phyloP scores from a whole-genome alignment of 768 basidiomycete species.

The Boletus huronensis region DNA sequence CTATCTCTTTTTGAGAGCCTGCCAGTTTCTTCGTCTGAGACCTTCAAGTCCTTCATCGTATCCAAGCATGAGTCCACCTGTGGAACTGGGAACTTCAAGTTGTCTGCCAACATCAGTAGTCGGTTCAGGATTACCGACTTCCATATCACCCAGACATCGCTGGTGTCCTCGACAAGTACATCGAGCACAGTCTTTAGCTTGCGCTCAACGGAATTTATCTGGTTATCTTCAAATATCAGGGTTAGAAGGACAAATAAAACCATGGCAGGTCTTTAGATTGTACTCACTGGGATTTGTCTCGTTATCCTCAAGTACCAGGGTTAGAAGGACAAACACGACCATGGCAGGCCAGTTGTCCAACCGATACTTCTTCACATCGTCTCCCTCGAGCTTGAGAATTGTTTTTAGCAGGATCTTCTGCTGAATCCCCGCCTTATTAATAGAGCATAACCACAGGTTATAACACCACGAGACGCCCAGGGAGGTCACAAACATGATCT shows the following conservation, averaged over 20 bases:
- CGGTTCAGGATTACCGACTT: neutral
- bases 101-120: neutral
- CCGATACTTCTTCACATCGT: neutral
- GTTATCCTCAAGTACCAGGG: constrained; percentile 3
- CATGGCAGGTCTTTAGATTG: neutral
- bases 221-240: constrained; percentile 1
- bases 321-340: constrained; percentile 10
- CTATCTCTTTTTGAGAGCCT: neutral
- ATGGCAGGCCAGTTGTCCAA: constrained; percentile 11
- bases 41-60: neutral
- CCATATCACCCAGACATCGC: constrained; percentile 3
- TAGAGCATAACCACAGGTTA: constrained; percentile 27
- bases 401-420: neutral
- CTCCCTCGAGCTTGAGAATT: neutral
- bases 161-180: constrained; percentile 3
- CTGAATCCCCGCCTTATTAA: constrained; percentile 30
- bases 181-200: neutral
- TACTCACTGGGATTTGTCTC: neutral
- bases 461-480: constrained; percentile 31
- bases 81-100: too few relatives aligned
- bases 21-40: neutral
- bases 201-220: neutral
- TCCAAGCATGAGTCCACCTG: neutral
- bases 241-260: constrained; percentile 8
- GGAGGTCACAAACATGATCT: constrained; percentile 12